phyloP scores from a whole-genome alignment of 2,329 filamentous ascomycete species.

The Colletotrichum costaricense region DNA sequence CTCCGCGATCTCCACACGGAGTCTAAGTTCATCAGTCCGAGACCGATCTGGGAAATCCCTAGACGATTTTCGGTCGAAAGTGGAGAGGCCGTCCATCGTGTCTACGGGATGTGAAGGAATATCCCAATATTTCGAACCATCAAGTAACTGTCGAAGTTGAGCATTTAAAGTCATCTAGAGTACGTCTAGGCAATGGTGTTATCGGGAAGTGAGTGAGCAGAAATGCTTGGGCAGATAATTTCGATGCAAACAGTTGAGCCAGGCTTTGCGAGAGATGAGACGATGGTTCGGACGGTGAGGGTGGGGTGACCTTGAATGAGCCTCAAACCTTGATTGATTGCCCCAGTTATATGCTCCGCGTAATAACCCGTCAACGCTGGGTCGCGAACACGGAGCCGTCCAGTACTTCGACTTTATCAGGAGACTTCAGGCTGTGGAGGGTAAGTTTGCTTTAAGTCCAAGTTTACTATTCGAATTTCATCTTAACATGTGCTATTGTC shows the following conservation, averaged over 20 bases:
- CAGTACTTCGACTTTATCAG: not conserved
- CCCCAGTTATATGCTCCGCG: not conserved
- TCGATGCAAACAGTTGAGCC: too few relatives aligned
- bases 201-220: not conserved
- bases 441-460: not conserved
- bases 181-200: too few relatives aligned
- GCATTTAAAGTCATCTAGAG: too few relatives aligned
- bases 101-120: not conserved
- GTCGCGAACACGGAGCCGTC: not conserved
- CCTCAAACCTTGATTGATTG: slow-evolving; percentile 3
- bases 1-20: not conserved
- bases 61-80: not conserved
- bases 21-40: not conserved
- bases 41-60: not conserved
- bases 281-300: not conserved
- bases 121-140: not conserved
- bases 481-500: too few relatives aligned
- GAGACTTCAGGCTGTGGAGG: not conserved
- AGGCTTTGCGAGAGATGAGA: not conserved
- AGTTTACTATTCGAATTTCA: not conserved
- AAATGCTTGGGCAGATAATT: too few relatives aligned
- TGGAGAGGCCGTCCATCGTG: too few relatives aligned
- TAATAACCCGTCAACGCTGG: not conserved
- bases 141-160: too few relatives aligned
- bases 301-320: not conserved